Base-by-base conservation (phyloP, 257 asterid species). In the Solanum ossicruentum region DNA sequence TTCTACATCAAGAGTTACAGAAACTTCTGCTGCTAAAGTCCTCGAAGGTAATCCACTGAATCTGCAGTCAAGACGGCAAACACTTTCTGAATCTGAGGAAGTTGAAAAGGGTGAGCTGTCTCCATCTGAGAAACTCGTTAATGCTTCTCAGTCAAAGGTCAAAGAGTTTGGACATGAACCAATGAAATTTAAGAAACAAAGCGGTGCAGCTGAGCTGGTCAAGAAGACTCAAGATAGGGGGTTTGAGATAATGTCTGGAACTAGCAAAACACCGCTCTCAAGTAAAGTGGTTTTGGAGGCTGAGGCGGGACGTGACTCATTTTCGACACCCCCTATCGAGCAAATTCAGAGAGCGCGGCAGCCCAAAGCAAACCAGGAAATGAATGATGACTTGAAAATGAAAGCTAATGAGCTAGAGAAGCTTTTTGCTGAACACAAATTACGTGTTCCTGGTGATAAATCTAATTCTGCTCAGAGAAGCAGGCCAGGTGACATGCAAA, bases 341-440 rank as follows among this genome's bases (percentile, higher is more conserved):
- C 94, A 87, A 82, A 79, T 86, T 83, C 98, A 92, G 84, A 93
- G 93, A 88, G 90, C 36, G 87, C 93, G 93, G 82, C 95, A 88
- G 83, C 69, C 97, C 79, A 97, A 94, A 90, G 97, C 91, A 84
- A 97, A 93, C 87, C 98, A 93, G 85, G 99, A 97, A 49, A 93
- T 91, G 67, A 94, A 97, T 70, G 95, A 93, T 88, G 99, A 95
- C 89, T 86, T 97, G 89, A 91, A 93, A 92, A 54, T 92, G 90
- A 97, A 97, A 88, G 99, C 99, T 26, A 93, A 89, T 85, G 98
- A 95, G 90, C 99, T 97, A 80, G 99, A 97, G 87, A 97, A 91
- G 89, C 96, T 95, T 72, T 95, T 97, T 85, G 98, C 98, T 10
- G 97, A 95, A 90, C 93, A 90, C 83, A 90, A 90, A 69, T 86